These are phyloP conservation scores for Pneumocystis carinii DNA, from an alignment of 1,139 yeast genomes.

Conservation along the genomic window DNA sequence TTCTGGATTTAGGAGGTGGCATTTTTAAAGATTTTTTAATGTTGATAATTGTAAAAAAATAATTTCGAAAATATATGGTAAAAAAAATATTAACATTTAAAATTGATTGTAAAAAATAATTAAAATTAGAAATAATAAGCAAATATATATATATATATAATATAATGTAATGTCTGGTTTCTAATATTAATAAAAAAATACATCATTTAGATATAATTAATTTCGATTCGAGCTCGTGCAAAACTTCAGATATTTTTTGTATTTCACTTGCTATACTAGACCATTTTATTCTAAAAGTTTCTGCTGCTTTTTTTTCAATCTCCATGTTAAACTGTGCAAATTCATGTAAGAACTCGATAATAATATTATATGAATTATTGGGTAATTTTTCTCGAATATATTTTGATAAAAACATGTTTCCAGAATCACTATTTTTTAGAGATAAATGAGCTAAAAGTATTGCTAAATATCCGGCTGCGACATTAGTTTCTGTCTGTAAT, in stretches of 20 bases:
- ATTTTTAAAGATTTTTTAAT: background rate
- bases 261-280: background rate
- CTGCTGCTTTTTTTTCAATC: background rate
- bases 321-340: background rate
- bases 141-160: background rate
- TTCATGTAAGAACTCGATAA: background rate
- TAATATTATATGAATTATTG: background rate
- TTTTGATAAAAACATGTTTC: background rate
- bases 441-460: background rate
- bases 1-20: conserved; percentile 37
- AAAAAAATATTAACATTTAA: no score
- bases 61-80: background rate
- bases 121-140: background rate
- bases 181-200: background rate
- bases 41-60: background rate
- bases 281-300: background rate
- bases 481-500: background rate
- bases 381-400: background rate
- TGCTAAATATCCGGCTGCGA: background rate
- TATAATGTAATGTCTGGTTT: background rate
- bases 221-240: background rate
- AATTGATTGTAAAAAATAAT: background rate
- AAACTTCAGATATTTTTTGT: background rate
- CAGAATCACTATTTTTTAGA: background rate
- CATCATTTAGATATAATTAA: background rate